Conservation (phyloP, 352 stramenopile genomes). For the Phytopythium kandeliae region DNA sequence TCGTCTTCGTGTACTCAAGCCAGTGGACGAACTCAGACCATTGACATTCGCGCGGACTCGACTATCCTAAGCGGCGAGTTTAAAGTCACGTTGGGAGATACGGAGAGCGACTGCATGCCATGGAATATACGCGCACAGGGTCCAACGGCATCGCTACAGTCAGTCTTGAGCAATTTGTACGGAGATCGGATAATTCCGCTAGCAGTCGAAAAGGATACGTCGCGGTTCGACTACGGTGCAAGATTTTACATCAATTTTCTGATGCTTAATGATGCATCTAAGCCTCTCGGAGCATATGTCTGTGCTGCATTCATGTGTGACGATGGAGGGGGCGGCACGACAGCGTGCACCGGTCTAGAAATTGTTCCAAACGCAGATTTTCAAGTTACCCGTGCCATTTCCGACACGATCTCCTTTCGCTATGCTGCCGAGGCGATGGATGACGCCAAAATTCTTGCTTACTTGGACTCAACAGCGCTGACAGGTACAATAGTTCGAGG, state of each 20-base stretch:
- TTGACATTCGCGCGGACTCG: slow-evolving; percentile 39
- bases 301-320: slow-evolving; percentile 54
- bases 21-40: slow-evolving; percentile 47
- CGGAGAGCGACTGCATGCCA: slow-evolving; percentile 30
- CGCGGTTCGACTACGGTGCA: slow-evolving; percentile 19
- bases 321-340: slow-evolving; percentile 19
- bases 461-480: slow-evolving; percentile 23
- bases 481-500: slow-evolving; percentile 36
- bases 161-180: slow-evolving; percentile 26
- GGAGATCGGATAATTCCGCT: slow-evolving; percentile 31
- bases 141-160: slow-evolving; percentile 27
- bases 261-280: slow-evolving; percentile 25
- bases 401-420: slow-evolving; percentile 41
- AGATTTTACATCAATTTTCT: slow-evolving; percentile 50
- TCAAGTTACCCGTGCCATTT: slow-evolving; percentile 21
- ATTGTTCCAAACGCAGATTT: slow-evolving; percentile 49
- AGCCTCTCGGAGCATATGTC: slow-evolving; percentile 18
- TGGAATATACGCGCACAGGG: slow-evolving; percentile 37
- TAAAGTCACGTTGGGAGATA: slow-evolving; percentile 30
- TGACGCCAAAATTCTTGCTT: slow-evolving; percentile 15
- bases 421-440: slow-evolving; percentile 48
- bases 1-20: slow-evolving; percentile 26
- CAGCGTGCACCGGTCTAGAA: slow-evolving; percentile 22
- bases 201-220: slow-evolving; percentile 39
- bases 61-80: slow-evolving; percentile 45